phyloP scores from a whole-genome alignment of 2,329 filamentous ascomycete genomes.

The Pseudogymnoascus sp. region DNA sequence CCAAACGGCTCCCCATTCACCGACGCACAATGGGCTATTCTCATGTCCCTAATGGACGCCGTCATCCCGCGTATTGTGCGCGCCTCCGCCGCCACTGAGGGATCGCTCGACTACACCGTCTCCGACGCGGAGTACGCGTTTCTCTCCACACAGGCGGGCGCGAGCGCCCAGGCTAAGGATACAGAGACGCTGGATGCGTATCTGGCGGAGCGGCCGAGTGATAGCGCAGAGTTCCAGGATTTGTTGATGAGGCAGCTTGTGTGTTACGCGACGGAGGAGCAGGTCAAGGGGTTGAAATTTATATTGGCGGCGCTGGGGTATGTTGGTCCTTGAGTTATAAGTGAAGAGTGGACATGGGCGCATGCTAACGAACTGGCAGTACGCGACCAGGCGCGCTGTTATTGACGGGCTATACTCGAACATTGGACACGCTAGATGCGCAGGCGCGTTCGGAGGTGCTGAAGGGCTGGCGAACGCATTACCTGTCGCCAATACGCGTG shows the following conservation, averaged over 20 bases:
- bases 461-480: slow-evolving; percentile 53
- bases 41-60: slow-evolving; percentile 50
- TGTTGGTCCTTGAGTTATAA: not conserved
- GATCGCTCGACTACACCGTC: not conserved
- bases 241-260: slow-evolving; percentile 40
- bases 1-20: slow-evolving; percentile 28
- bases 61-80: slow-evolving; percentile 51
- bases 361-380: slow-evolving; percentile 32
- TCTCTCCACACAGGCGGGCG: not conserved
- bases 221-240: slow-evolving; percentile 47
- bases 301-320: slow-evolving; percentile 26
- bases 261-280: slow-evolving; percentile 21
- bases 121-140: not conserved
- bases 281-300: slow-evolving; percentile 22
- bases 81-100: slow-evolving; percentile 13
- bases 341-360: not conserved
- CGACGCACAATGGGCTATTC: slow-evolving; percentile 46
- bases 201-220: slow-evolving; percentile 45
- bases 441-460: slow-evolving; percentile 56
- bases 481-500: slow-evolving; percentile 47
- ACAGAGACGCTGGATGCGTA: slow-evolving; percentile 44
- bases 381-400: slow-evolving; percentile 58
- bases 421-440: slow-evolving; percentile 55
- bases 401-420: slow-evolving; percentile 60
- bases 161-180: slow-evolving; percentile 31